These are phyloP conservation scores for Ceriops decandra DNA, from an alignment of 345 rosid species.

Conservation along the genomic window DNA sequence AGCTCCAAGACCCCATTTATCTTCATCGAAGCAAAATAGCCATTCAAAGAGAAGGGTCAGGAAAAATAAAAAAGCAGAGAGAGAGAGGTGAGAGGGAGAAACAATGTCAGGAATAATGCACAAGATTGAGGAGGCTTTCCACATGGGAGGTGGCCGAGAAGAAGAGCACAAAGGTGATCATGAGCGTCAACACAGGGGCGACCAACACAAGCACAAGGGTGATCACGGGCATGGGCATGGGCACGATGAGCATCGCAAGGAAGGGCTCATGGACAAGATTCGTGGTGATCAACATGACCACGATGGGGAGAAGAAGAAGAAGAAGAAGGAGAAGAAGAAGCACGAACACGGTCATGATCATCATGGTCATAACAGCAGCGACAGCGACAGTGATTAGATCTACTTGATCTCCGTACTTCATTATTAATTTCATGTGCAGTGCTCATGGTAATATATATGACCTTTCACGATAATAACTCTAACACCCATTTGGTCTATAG, in stretches of 20 bases:
- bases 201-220: not conserved
- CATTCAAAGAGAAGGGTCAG: not conserved
- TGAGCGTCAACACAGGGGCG: not conserved
- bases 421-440: constrained; percentile 17
- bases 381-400: constrained; percentile 62
- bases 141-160: constrained; percentile 47
- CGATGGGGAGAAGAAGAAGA: constrained; percentile 40
- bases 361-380: constrained; percentile 39
- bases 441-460: too few relatives aligned
- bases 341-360: constrained; percentile 35
- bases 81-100: too few relatives aligned
- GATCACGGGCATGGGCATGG: not conserved
- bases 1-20: not conserved
- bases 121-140: constrained; percentile 64
- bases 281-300: constrained; percentile 19
- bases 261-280: constrained; percentile 42
- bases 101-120: constrained; percentile 59
- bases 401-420: constrained; percentile 12
- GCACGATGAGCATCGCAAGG: constrained; percentile 29
- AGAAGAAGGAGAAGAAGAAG: constrained; percentile 38
- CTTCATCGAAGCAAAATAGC: not conserved
- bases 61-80: too few relatives aligned
- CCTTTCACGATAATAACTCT: too few relatives aligned
- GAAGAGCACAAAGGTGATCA: constrained; percentile 4
- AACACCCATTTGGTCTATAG: too few relatives aligned